A percentile compares a stretch with the other conserved stretches of the same genome.
phyloP scores from a whole-genome alignment of 768 basidiomycete species.

The Crepidotus variabilis region DNA sequence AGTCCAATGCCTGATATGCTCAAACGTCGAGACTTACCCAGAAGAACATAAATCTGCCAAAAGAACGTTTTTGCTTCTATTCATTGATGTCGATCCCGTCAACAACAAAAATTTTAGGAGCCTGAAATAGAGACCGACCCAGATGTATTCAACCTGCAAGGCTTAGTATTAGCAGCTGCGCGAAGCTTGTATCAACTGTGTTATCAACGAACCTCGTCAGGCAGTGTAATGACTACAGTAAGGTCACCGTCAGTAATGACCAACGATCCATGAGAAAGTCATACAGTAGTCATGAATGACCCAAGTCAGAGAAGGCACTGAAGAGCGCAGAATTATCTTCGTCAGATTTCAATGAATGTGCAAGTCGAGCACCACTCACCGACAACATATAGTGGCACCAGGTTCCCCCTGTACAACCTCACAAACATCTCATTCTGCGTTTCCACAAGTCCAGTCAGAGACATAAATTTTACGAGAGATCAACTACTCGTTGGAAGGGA shows the following conservation, averaged over 20 bases:
- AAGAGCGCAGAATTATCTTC: not conserved
- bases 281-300: conserved; percentile 23
- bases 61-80: conserved; percentile 29
- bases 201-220: conserved; percentile 20
- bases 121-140: conserved; percentile 24
- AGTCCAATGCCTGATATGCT: not conserved
- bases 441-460: no score
- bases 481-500: no score
- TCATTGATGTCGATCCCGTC: not conserved
- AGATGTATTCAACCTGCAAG: conserved; percentile 31
- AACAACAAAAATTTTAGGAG: not conserved
- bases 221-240: conserved; percentile 17
- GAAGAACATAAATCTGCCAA: conserved; percentile 37
- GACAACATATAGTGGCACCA: conserved; percentile 19
- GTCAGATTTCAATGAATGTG: not conserved
- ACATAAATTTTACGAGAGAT: no score
- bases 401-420: conserved; percentile 11
- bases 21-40: conserved; percentile 25
- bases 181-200: not conserved
- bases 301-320: conserved; percentile 21
- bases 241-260: not conserved
- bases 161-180: not conserved
- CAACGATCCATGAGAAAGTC: not conserved
- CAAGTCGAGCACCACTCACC: conserved; percentile 12
- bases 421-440: conserved; percentile 10